Evolutionary conservation across 768 basidiomycete genomes (phyloP), one percentile per base, ranked within the genome.

Genomic region (Exidia glandulosa): DNA sequence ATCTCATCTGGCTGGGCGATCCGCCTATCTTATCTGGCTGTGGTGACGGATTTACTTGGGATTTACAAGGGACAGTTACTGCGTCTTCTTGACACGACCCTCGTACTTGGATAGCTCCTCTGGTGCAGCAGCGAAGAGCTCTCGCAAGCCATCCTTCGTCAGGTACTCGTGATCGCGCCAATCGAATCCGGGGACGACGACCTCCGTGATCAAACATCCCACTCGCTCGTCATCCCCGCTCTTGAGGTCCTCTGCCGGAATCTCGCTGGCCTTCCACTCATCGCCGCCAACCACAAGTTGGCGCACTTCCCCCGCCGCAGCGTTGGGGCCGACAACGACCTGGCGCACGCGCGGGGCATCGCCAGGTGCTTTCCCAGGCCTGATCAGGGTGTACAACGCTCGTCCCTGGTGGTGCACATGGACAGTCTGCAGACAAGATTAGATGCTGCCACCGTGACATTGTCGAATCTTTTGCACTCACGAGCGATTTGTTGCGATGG

Each of bases 151-250:
- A 27, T 65, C 60, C 61, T 41, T 61, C n/a, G 71, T 74, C 67
- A 81, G 63, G 62, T 73, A 81, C 23, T 68, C 57, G 62, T 82
- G 81, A 63, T 81, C 81, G 57, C 77, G 76, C 78, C 77, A 81
- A 36, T 74, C 65, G 63, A 81, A 81, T 2, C 79, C 81, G 1
- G 82, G 81, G 12, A 81, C 76, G n/a, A 83, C 81, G 3, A 84
- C 77, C 69, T 84, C 81, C 19, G 77, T 79, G 63, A 85, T 81
- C 59, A 85, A 68, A 62, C 81, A 82, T 3, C 81, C 77, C 0
- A 71, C 70, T n/a, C n/a, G n/a, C n/a, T n/a, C n/a, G 60, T 65
- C 60, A 34, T 74, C 67, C 14, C 33, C 65, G 3, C 56, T 54
- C 32, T 27, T 57, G 2, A 70, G 59, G 61, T 71, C 72, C 55